Base-by-base conservation (phyloP, 768 basidiomycete species). In the Podaxis sp. region DNA sequence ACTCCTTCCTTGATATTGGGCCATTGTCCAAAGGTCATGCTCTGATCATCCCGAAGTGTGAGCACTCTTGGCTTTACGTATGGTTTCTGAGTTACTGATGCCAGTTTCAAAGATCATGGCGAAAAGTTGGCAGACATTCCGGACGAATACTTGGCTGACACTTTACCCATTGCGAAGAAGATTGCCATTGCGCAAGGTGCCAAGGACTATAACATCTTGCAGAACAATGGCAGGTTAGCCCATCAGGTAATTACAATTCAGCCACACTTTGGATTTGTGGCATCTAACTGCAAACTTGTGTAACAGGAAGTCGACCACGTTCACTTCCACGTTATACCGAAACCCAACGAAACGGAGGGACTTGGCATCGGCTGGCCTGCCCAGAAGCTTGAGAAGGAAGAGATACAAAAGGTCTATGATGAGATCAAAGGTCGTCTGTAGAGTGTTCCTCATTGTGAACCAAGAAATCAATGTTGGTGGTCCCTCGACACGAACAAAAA, bases 241-340 rank as follows among this genome's bases (percentile, higher is more conserved):
- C 87, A 82, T 68, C 86, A 85, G 75, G 82, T 82, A 55, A 42
- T 18, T 3, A 13, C 35, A 27, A 13, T 42, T 37, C 61, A 21
- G 38, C 42, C 52, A 58, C 14, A 60, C 38, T 52, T 18, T 36
- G 14, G 6, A 47, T 14, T 14, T 7, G 6, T 53, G 35, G 27
- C n/a, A 32, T 52, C 54, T 27, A 44, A 13, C 18, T 18, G 25
- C 18, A 10, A 14, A 40, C n/a, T 11, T 7, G 11, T 37, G 46
- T 16, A 23, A 32, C 63, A 88, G 86, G 77, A 83, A 55, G 93
- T 96, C 27, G 83, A 87, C 57, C 94, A 96, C 67, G 93, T 94
- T 13, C 93, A 96, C 71, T 94, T 94, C 76, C 94, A 98, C 68
- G 81, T 98, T 66, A 95, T 98, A 63, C 95, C 95, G 2, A 98